Base-by-base conservation (phyloP, 2,329 filamentous ascomycete genomes). In the Fusarium pseudocircinatum region DNA sequence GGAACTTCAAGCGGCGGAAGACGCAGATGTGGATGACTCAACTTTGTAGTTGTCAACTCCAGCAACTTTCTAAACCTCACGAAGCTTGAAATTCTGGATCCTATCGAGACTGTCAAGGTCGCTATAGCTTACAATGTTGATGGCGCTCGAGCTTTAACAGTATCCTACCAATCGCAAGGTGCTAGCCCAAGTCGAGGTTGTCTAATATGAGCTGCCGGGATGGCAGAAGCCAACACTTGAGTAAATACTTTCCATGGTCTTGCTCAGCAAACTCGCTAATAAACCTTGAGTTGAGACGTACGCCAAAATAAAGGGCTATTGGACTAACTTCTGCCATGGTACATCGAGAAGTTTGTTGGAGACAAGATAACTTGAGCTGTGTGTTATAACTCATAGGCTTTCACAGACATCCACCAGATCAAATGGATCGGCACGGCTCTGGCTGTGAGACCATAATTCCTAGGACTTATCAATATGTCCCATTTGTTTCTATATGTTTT, bases 391-490 rank as follows among this genome's bases (percentile, higher is more conserved):
- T 54, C 30, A 13, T 37, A 42, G 52, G 34, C 40, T 40, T 46
- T 59, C 39, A 59, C 54, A 61, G 32, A 56, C 40, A 52, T 53
- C 20, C 36, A 24, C 34, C 9, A 62, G 56, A 57, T 72, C 39
- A 69, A 76, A 54, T 75, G 63, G 57, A 74, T 72, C 50, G 63
- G 65, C 30, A 76, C 73, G 70, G 70, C 53, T 70, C 68, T 54
- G 65, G 62, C 44, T 69, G 63, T 40, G 63, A 76, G 49, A 63
- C 62, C 56, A 76, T 28, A 12, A 15, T n/a, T 9, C 26, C 26
- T 28, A 13, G 18, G 4, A 13, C 26, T 37, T 22, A 14, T 6
- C 16, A 22, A 28, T 53, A 16, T 28, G 20, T 4, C 11, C 5
- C 15, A 12, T 28, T 14, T 40, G 15, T 28, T 16, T 28, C 20